Evolutionary conservation across 2,329 filamentous ascomycete species (phyloP).

Genomic region (Claviceps sorghi): DNA sequence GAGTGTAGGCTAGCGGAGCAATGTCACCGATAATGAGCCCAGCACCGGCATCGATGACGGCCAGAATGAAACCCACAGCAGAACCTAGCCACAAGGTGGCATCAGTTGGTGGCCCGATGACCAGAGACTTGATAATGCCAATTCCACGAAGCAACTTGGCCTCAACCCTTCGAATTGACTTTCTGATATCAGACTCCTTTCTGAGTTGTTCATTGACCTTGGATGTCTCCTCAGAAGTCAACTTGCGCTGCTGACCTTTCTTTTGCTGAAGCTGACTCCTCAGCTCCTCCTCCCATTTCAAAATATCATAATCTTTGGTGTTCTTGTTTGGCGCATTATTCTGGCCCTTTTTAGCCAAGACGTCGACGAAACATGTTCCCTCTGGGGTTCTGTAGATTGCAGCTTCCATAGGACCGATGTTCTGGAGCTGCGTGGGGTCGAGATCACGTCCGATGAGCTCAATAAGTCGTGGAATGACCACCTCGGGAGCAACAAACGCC

Average conservation of each 20-base stretch:
- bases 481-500: conserved; percentile 80
- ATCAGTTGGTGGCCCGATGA: conserved; percentile 78
- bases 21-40: conserved; percentile 68
- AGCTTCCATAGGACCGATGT: conserved; percentile 73
- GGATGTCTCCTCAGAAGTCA: conserved; percentile 73
- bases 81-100: conserved; percentile 76
- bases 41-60: conserved; percentile 65
- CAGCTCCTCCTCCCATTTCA: conserved; percentile 95
- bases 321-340: conserved; percentile 67
- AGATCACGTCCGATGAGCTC: conserved; percentile 62
- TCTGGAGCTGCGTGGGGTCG: conserved; percentile 50
- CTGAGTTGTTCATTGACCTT: conserved; percentile 84
- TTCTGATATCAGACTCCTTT: conserved; percentile 70
- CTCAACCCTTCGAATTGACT: conserved; percentile 54
- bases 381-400: conserved; percentile 87
- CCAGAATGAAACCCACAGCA: conserved; percentile 59
- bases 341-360: conserved; percentile 68
- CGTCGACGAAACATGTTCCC: conserved; percentile 77
- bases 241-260: conserved; percentile 80
- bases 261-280: conserved; percentile 79
- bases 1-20: conserved; percentile 63
- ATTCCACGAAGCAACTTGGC: conserved; percentile 66
- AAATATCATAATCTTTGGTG: conserved; percentile 82
- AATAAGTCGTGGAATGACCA: conserved; percentile 62
- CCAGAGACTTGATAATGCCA: conserved; percentile 70